These are phyloP conservation scores for Rubus idaeus DNA, from an alignment of 306 rosid species.

Conservation along the genomic window DNA sequence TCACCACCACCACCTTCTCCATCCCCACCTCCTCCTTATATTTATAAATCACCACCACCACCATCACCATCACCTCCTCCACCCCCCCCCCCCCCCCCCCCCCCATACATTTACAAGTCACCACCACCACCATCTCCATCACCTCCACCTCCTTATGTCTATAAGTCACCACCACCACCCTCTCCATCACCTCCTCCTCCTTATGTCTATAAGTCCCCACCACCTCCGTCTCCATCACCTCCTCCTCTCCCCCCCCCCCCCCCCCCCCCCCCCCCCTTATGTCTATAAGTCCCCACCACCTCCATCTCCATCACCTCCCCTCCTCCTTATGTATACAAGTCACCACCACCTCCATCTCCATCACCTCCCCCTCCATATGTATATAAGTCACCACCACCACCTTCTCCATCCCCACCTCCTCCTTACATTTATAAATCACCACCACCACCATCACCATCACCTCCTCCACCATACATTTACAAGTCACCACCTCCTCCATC, in stretches of 20 bases:
- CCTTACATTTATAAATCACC: background rate
- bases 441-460: background rate
- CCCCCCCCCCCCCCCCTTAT: no score
- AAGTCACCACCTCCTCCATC: background rate
- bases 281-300: no score
- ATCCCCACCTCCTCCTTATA: background rate
- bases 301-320: no score
- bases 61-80: background rate
- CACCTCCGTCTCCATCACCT: background rate
- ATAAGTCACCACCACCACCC: background rate
- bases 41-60: background rate
- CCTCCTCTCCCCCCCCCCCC: no score
- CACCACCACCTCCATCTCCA: background rate
- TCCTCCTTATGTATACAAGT: background rate
- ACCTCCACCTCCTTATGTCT: accelerated
- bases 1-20: slow-evolving; percentile 14
- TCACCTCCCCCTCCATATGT: background rate
- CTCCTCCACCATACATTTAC: background rate
- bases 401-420: background rate
- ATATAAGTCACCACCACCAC: background rate
- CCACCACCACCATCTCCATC: background rate
- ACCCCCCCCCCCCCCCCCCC: no score
- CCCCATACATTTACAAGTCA: background rate
- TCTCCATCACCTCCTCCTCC: background rate
- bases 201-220: background rate